Base-by-base conservation (phyloP, 352 stramenopile genomes). In the Phytophthora aleatoria region DNA sequence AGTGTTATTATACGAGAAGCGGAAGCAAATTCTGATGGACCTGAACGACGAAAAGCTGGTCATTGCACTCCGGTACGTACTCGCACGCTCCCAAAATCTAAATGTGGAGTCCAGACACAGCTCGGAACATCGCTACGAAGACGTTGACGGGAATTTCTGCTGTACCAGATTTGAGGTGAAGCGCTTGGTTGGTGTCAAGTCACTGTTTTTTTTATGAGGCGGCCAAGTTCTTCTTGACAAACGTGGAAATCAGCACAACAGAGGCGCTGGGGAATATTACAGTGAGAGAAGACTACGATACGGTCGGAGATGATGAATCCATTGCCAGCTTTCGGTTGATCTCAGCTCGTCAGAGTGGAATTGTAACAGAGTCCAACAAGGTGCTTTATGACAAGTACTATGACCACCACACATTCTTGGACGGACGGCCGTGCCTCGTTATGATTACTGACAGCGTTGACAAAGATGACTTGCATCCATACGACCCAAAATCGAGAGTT, bases 241-340 rank as follows among this genome's bases (percentile, higher is more conserved):
- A 79, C 16, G 65, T 86, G 61, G 73, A 89, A 56, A 85, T 84
- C 53, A 72, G 42, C 31, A 76, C 83, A 5, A 74, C 74, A 3
- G 76, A 83, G 43, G 42, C 64, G 10, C 33, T 87, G 8, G 76
- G 74, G 6, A 53, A 83, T 13, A 45, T 80, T 13, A 84, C 73
- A 7, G 50, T 81, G 15, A 50, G 75, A 15, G 72, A 84, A 28
- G 70, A 77, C 51, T 76, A 79, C 28, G 69, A 81, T 51, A 67
- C 33, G 9, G 43, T 71, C 15, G 61, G 64, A 13, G 57, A 61
- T n/a, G 53, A 60, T 27, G 49, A 52, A 11, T 61, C 56, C 5
- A 68, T 73, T n/a, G 44, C 43, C 3, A 69, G 70, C 15, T 65
- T 72, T 43, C 73, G 73, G 1, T 27, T 81, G 27, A 56, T 78